A percentile compares a stretch with the other conserved stretches of the same genome.
Evolutionary conservation across 2,329 filamentous ascomycete genomes (phyloP).

Genomic region (Hypoxylon sp.): DNA sequence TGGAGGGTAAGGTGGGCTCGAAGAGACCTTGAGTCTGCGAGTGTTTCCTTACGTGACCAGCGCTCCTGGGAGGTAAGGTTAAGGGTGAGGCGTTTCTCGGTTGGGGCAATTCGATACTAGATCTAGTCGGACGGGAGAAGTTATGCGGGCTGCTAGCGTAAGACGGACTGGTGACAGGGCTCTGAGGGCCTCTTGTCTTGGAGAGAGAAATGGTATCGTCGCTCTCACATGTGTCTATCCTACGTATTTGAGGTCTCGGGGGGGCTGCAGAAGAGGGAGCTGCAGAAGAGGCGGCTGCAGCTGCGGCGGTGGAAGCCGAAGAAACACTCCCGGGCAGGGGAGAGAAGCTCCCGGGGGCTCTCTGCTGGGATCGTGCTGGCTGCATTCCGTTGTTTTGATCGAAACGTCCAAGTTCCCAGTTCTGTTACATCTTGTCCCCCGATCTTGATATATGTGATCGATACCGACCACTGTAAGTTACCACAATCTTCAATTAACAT

Average conservation of each 20-base stretch:
- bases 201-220: conserved; percentile 64
- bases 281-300: conserved; percentile 53
- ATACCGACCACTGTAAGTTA: conserved; percentile 21
- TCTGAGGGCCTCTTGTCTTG: conserved; percentile 62
- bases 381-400: conserved; percentile 50
- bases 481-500: conserved; percentile 22
- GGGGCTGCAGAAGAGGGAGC: conserved; percentile 52
- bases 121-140: conserved; percentile 70
- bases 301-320: conserved; percentile 49
- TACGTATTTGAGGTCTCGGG: conserved; percentile 58
- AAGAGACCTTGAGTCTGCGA: conserved; percentile 84
- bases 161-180: conserved; percentile 61
- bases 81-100: conserved; percentile 61
- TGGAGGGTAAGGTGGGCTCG: conserved; percentile 79
- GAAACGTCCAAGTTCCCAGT: conserved; percentile 38
- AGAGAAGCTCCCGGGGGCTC: conserved; percentile 66
- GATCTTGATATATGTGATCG: conserved; percentile 33
- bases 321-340: conserved; percentile 60
- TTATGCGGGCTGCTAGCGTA: conserved; percentile 68
- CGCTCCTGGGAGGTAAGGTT: conserved; percentile 58
- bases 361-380: conserved; percentile 52
- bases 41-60: conserved; percentile 67
- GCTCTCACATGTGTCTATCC: conserved; percentile 63
- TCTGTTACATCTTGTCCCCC: conserved; percentile 48
- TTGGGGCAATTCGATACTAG: conserved; percentile 53